Conservation (phyloP, 1,284 basidiomycete species). For the Pterulicium gracile region DNA sequence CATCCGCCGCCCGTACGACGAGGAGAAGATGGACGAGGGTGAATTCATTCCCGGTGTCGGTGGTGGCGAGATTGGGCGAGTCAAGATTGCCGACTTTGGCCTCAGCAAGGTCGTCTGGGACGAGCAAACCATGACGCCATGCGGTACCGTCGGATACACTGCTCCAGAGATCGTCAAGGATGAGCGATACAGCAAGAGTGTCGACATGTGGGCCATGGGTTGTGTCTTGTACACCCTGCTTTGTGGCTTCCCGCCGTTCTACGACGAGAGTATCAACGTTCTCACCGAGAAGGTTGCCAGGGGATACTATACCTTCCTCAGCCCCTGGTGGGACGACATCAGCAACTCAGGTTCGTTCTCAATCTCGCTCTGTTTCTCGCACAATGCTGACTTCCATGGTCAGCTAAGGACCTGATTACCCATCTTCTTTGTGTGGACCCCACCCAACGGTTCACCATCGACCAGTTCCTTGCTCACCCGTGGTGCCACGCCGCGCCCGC, state of each 20-base stretch:
- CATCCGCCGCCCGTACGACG: slow-evolving; percentile 83
- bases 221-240: slow-evolving; percentile 97
- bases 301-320: slow-evolving; percentile 97
- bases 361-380: slow-evolving; percentile 3
- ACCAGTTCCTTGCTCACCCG: slow-evolving; percentile 94
- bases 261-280: slow-evolving; percentile 97
- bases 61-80: slow-evolving; percentile 93
- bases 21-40: slow-evolving; percentile 98
- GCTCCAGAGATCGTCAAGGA: slow-evolving; percentile 99
- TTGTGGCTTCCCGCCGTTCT: slow-evolving; percentile 99
- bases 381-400: slow-evolving; percentile 10
- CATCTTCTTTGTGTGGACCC: slow-evolving; percentile 96
- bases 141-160: slow-evolving; percentile 98
- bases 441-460: slow-evolving; percentile 91
- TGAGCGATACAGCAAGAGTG: slow-evolving; percentile 95
- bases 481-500: slow-evolving; percentile 77
- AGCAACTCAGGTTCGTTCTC: slow-evolving; percentile 56
- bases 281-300: slow-evolving; percentile 97
- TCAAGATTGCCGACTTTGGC: slow-evolving; percentile 99
- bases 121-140: slow-evolving; percentile 98
- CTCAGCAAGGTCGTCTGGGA: slow-evolving; percentile 98
- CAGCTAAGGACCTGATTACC: slow-evolving; percentile 92
- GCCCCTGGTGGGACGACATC: slow-evolving; percentile 99
- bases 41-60: slow-evolving; percentile 88
- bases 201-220: slow-evolving; percentile 99